Evolutionary conservation across 2,329 filamentous ascomycete genomes (phyloP).

Genomic region (Aureobasidium melanogenum): DNA sequence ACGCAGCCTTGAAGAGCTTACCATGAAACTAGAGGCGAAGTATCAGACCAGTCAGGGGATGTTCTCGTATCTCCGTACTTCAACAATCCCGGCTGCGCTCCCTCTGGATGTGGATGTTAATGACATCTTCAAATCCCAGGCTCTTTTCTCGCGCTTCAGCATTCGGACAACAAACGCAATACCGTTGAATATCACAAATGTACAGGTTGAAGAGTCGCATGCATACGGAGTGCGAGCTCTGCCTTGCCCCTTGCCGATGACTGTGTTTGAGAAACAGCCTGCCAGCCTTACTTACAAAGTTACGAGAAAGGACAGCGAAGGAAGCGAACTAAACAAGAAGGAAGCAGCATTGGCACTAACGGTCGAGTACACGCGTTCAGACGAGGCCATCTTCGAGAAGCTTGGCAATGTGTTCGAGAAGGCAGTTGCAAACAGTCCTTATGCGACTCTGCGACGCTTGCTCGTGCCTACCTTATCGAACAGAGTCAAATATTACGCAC

Average conservation of each 20-base stretch:
- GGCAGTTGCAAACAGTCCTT: conserved; percentile 39
- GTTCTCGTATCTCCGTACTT: conserved; percentile 47
- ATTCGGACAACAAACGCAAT: conserved; percentile 70
- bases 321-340: conserved; percentile 19
- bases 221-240: conserved; percentile 56
- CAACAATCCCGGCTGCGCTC: conserved; percentile 61
- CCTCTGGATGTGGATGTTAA: conserved; percentile 93
- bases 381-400: conserved; percentile 57
- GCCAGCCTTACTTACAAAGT: conserved; percentile 76
- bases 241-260: conserved; percentile 37
- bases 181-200: conserved; percentile 65
- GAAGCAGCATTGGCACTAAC: conserved; percentile 52
- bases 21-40: conserved; percentile 53
- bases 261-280: conserved; percentile 73
- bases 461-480: conserved; percentile 43
- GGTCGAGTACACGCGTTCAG: conserved; percentile 66
- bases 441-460: conserved; percentile 40
- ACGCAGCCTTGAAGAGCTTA: conserved; percentile 61
- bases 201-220: conserved; percentile 61
- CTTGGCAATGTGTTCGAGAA: conserved; percentile 38
- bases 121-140: conserved; percentile 79
- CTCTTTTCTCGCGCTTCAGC: conserved; percentile 82
- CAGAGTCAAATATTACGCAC: conserved; percentile 37
- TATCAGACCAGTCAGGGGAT: conserved; percentile 21
- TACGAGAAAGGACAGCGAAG: conserved; percentile 40